A percentile compares a stretch with the other conserved stretches of the same genome.
phyloP scores from a whole-genome alignment of 805 yeast species.

The Ogataea pini region DNA sequence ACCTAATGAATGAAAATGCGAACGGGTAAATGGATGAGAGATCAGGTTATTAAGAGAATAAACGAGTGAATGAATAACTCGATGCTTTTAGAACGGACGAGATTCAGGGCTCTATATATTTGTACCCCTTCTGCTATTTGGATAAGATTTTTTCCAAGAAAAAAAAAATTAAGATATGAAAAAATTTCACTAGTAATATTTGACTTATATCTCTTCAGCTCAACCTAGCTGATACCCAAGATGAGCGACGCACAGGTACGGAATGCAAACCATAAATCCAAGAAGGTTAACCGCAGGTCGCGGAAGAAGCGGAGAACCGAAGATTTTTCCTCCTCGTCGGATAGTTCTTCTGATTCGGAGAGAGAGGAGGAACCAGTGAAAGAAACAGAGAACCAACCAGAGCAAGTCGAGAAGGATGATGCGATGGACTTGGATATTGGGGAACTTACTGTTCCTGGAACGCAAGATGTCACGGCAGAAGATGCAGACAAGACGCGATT shows the following conservation, averaged over 20 bases:
- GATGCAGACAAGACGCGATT: constrained; percentile 21
- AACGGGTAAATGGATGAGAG: no score
- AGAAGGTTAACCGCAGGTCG: constrained; percentile 47
- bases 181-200: constrained; percentile 1
- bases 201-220: not conserved
- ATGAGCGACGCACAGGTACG: constrained; percentile 3
- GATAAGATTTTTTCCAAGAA: not conserved
- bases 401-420: constrained; percentile 1
- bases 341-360: constrained; percentile 43
- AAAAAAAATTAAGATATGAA: constrained; percentile 1
- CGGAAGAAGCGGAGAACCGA: constrained; percentile 84
- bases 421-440: constrained; percentile 31
- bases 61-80: not conserved
- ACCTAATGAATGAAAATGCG: no score
- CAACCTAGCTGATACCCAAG: not conserved
- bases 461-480: constrained; percentile 15
- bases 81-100: no score
- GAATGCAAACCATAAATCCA: constrained; percentile 10
- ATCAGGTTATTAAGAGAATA: not conserved
- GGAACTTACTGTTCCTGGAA: constrained; percentile 17
- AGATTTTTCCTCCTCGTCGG: constrained; percentile 58
- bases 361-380: constrained; percentile 1
- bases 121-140: not conserved
- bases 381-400: not conserved
- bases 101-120: no score